These are phyloP conservation scores for Cucurbita ficifolia DNA, from an alignment of 306 rosid genomes.

Conservation along the genomic window DNA sequence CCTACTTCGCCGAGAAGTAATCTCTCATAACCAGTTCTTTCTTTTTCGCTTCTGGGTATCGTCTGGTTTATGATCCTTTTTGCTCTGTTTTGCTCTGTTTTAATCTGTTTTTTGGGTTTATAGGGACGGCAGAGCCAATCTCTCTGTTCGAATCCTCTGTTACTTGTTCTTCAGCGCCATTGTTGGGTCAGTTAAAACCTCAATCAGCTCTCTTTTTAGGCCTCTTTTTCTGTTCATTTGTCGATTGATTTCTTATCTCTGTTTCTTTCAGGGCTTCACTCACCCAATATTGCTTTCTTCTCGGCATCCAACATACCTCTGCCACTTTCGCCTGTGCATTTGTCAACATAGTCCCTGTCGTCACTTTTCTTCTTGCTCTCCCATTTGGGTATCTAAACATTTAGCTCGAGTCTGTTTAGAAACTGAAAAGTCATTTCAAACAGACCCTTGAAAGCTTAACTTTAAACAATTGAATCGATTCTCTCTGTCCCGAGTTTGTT, in stretches of 20 bases:
- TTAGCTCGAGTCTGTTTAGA: not conserved
- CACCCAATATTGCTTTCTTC: slow-evolving; percentile 70
- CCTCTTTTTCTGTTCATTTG: not conserved
- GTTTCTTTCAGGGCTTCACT: slow-evolving; percentile 43
- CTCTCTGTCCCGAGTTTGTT: not conserved
- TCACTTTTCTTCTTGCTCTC: slow-evolving; percentile 65
- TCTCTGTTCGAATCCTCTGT: slow-evolving; percentile 47
- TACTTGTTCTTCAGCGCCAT: slow-evolving; percentile 77
- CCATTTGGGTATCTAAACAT: slow-evolving; percentile 46
- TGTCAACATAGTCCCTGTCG: slow-evolving; percentile 61
- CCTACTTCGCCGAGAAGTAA: slow-evolving; percentile 65
- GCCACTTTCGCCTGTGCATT: slow-evolving; percentile 86
- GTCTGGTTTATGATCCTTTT: not conserved
- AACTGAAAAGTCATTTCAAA: not conserved
- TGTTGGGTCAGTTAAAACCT: slow-evolving; percentile 44
- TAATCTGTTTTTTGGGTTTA: not conserved
- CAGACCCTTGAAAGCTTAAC: not conserved
- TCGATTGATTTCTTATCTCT: not conserved
- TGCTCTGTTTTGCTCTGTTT: not conserved
- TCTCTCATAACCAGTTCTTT: not conserved
- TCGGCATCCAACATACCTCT: slow-evolving; percentile 80
- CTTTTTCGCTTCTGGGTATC: not conserved
- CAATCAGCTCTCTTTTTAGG: not conserved
- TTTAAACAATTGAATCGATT: not conserved
- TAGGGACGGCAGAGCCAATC: slow-evolving; percentile 50